These are phyloP conservation scores for Chimonanthus salicifolius DNA, from an alignment of 164 flowering plant genomes.

Conservation along the genomic window DNA sequence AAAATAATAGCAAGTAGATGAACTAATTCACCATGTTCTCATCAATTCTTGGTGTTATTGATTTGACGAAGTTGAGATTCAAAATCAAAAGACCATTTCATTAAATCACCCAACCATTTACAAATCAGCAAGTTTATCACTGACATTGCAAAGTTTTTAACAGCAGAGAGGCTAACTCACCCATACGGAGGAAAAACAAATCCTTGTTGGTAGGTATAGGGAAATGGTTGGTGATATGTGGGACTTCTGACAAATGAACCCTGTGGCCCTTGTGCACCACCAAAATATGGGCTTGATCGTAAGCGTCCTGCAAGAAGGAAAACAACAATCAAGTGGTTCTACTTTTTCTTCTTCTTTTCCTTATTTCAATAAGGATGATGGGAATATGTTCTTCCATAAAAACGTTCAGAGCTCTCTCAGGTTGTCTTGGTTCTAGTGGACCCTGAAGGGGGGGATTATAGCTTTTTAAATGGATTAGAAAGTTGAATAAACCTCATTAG, in stretches of 20 bases:
- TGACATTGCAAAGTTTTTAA: background rate
- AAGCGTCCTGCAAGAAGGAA: slow-evolving; percentile 46
- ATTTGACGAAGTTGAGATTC: background rate
- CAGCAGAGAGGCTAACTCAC: slow-evolving; percentile 31
- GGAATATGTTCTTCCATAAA: background rate
- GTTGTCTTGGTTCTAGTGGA: background rate
- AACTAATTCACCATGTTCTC: too few species aligned
- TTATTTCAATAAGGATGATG: background rate
- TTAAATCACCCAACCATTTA: background rate
- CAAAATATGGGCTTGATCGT: slow-evolving; percentile 51
- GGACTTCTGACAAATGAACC: slow-evolving; percentile 56
- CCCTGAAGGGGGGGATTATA: background rate
- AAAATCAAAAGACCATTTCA: background rate
- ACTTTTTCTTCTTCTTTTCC: background rate
- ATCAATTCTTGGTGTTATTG: background rate
- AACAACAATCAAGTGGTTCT: background rate
- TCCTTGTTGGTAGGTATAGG: slow-evolving; percentile 79
- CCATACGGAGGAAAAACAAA: slow-evolving; percentile 72
- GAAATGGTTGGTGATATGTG: slow-evolving; percentile 72
- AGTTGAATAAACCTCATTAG: background rate
- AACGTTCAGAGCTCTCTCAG: background rate
- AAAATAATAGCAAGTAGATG: background rate
- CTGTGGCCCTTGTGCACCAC: slow-evolving; percentile 45
- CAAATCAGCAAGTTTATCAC: background rate
- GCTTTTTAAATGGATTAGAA: background rate